Percentiles rank a stretch among this genome's conserved stretches.
Evolutionary conservation across 305 asterid genomes (phyloP).

Genomic region (Solanum aculeatissimum): DNA sequence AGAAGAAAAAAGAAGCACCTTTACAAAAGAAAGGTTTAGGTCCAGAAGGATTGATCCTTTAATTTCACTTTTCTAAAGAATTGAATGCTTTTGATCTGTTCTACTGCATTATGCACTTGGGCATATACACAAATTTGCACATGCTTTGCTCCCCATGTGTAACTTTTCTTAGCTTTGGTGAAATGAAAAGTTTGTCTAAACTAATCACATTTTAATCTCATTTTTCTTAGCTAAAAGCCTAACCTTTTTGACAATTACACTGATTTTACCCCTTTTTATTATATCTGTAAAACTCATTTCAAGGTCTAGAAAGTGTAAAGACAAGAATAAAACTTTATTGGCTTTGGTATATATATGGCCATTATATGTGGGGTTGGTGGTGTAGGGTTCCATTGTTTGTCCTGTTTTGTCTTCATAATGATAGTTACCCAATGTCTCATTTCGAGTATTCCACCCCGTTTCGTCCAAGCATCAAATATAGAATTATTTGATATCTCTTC

Average conservation of each 20-base stretch:
- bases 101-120: not conserved
- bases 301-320: not conserved
- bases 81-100: slow-evolving; percentile 1
- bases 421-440: slow-evolving; percentile 3
- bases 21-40: not conserved
- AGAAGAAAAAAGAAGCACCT: not conserved
- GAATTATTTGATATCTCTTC: not conserved
- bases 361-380: not conserved
- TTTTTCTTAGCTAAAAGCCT: not conserved
- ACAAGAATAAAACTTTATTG: not conserved
- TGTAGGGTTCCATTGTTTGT: not conserved
- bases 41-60: not conserved
- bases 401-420: not conserved
- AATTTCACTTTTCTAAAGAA: not conserved
- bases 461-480: not conserved
- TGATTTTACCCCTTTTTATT: not conserved
- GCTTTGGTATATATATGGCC: not conserved
- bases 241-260: not conserved
- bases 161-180: not conserved
- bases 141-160: slow-evolving; percentile 2
- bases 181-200: not conserved
- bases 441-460: not conserved
- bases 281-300: not conserved
- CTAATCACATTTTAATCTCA: not conserved
- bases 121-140: not conserved